These are phyloP conservation scores for Agastache rugosa DNA, from an alignment of 257 asterid species.

Conservation along the genomic window DNA sequence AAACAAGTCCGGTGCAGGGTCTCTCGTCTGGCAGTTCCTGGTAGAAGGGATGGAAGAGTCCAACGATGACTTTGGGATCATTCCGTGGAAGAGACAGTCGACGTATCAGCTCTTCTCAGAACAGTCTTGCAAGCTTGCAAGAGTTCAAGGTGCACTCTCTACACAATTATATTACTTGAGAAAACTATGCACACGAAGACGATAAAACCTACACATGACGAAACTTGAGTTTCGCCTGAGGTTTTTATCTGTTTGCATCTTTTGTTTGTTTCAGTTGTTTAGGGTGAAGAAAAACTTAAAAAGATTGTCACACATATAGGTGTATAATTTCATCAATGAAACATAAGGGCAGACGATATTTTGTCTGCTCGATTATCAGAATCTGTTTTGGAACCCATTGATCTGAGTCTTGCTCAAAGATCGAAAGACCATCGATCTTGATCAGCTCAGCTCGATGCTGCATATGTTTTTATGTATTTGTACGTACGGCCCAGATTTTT, in stretches of 20 bases:
- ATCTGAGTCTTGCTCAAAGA: background rate
- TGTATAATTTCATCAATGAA: conserved; percentile 41
- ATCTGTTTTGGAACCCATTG: background rate
- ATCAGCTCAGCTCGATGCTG: conserved; percentile 1
- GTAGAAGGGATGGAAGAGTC: conserved; percentile 90
- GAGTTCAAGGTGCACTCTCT: conserved; percentile 84
- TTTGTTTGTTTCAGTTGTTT: conserved; percentile 30
- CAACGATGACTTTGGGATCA: conserved; percentile 88
- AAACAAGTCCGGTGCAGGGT: conserved; percentile 78
- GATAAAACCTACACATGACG: conserved; percentile 18
- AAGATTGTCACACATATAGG: conserved; percentile 39
- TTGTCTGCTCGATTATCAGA: conserved; percentile 25
- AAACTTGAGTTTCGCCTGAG: conserved; percentile 11
- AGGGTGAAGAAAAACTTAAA: conserved; percentile 15
- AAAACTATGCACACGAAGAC: conserved; percentile 56
- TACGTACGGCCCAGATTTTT: background rate
- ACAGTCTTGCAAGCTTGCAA: conserved; percentile 87
- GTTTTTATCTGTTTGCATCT: conserved; percentile 29
- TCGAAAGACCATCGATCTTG: background rate
- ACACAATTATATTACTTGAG: conserved; percentile 69
- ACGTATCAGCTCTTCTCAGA: conserved; percentile 71
- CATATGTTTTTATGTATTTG: background rate
- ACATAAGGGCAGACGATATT: conserved; percentile 31
- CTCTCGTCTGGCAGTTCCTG: conserved; percentile 91
- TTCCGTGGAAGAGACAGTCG: conserved; percentile 80